Conservation (phyloP, 805 yeast species). For the Kuraishia ogatae region DNA sequence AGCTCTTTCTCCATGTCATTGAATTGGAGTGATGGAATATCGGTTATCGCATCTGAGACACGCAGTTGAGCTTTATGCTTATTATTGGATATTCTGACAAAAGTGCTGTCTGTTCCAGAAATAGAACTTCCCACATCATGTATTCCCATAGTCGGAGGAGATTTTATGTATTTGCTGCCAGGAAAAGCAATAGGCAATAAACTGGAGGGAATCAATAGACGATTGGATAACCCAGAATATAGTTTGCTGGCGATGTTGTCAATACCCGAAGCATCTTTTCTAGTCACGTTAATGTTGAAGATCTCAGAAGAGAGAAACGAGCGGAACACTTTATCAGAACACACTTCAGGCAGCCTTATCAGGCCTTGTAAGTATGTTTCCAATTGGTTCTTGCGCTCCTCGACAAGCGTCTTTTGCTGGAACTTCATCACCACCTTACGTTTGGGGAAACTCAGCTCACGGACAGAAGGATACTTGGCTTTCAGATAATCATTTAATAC, state of each 20-base stretch:
- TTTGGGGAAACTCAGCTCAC: constrained; percentile 46
- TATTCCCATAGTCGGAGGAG: background rate
- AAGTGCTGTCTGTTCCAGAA: background rate
- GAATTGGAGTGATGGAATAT: constrained; percentile 6
- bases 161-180: background rate
- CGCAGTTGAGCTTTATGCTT: no score
- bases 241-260: constrained; percentile 27
- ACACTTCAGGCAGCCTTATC: constrained; percentile 56
- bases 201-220: background rate
- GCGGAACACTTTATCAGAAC: constrained; percentile 65
- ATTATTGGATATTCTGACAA: background rate
- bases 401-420: constrained; percentile 55
- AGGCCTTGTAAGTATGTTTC: constrained; percentile 55
- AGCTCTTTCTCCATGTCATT: constrained; percentile 48
- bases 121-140: background rate
- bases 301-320: constrained; percentile 70
- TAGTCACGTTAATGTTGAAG: constrained; percentile 26
- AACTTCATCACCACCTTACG: constrained; percentile 62
- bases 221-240: constrained; percentile 15
- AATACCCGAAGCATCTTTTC: constrained; percentile 9
- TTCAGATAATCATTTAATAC: constrained; percentile 59
- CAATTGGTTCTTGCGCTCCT: constrained; percentile 50
- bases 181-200: background rate
- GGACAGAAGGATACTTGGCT: constrained; percentile 39
- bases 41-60: background rate